Conservation (phyloP, 2,329 filamentous ascomycete genomes). For the Aaosphaeria arxii region DNA sequence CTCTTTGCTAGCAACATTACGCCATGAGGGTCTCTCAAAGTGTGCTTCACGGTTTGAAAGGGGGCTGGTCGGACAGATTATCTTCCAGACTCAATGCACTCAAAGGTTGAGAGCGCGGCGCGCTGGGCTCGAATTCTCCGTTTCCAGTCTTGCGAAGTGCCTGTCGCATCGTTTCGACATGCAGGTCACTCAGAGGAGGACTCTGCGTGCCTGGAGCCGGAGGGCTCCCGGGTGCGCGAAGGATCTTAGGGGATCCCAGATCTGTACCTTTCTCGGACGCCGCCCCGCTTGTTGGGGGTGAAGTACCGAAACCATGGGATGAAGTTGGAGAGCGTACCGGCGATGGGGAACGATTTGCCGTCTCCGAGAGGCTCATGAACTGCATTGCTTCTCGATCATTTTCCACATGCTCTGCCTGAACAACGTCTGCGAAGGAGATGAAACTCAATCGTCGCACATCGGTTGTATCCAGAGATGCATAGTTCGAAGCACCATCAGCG, state of each 20-base stretch:
- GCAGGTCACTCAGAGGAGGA: slow-evolving; percentile 64
- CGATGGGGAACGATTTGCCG: slow-evolving; percentile 66
- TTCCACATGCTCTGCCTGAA: slow-evolving; percentile 76
- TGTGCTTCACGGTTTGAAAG: slow-evolving; percentile 20
- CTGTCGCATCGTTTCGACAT: slow-evolving; percentile 92
- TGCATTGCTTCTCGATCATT: slow-evolving; percentile 69
- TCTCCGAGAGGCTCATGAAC: slow-evolving; percentile 65
- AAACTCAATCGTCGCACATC: slow-evolving; percentile 86
- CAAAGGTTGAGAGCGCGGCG: slow-evolving; percentile 33
- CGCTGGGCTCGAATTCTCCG: slow-evolving; percentile 65
- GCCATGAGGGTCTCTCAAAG: too few species aligned
- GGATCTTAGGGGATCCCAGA: slow-evolving; percentile 59
- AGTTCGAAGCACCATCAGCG: slow-evolving; percentile 69
- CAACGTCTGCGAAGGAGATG: slow-evolving; percentile 94
- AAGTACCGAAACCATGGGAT: slow-evolving; percentile 65
- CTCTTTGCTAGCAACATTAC: too few species aligned
- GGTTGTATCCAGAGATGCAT: slow-evolving; percentile 71
- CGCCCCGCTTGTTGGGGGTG: slow-evolving; percentile 73
- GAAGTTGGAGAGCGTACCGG: slow-evolving; percentile 77
- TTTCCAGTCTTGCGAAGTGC: slow-evolving; percentile 82
- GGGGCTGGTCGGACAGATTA: slow-evolving; percentile 24
- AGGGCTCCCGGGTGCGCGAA: slow-evolving; percentile 58
- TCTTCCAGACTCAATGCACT: slow-evolving; percentile 40
- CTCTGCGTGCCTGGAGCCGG: slow-evolving; percentile 52
- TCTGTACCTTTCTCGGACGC: slow-evolving; percentile 73